A percentile compares a stretch with the other conserved stretches of the same genome.
phyloP scores from a whole-genome alignment of 2,329 filamentous ascomycete species.

The Sporothrix phasma region DNA sequence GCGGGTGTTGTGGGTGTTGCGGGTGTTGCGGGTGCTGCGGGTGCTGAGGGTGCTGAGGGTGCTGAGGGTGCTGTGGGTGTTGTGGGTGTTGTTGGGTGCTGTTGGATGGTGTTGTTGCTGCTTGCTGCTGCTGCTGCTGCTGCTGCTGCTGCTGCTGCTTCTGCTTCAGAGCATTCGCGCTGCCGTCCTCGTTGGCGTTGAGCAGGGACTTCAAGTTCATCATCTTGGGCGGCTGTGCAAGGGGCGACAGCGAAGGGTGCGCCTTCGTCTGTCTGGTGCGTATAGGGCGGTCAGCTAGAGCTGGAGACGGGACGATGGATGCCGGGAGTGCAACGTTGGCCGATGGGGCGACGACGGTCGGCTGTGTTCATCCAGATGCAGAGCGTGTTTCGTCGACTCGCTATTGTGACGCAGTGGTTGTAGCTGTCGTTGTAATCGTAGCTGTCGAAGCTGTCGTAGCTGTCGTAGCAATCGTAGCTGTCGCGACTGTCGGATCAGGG shows the following conservation, averaged over 20 bases:
- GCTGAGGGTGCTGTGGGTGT: conserved; percentile 18
- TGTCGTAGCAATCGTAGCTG: too few relatives aligned
- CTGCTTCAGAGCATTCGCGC: conserved; percentile 22
- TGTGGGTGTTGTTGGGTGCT: conserved; percentile 26
- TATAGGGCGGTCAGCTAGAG: not conserved
- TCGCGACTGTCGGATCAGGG: too few relatives aligned
- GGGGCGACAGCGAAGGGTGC: not conserved
- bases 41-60: not conserved
- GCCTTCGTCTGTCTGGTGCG: not conserved
- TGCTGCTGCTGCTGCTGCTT: conserved; percentile 21
- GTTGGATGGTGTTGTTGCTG: conserved; percentile 21
- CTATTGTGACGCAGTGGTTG: not conserved
- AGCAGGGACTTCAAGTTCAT: conserved; percentile 47
- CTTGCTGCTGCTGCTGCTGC: conserved; percentile 25
- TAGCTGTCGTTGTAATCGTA: not conserved
- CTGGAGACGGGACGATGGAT: not conserved
- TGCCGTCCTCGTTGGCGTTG: conserved; percentile 40
- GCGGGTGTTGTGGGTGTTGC: conserved; percentile 19
- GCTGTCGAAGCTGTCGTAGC: not conserved
- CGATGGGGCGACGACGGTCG: not conserved
- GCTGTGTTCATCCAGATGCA: not conserved
- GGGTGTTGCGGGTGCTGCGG: conserved; percentile 16
- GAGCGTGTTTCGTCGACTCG: not conserved
- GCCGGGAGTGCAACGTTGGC: not conserved
- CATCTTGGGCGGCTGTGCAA: conserved; percentile 22